Base-by-base conservation (phyloP, 2,329 filamentous ascomycete species). In the Cladosporium sp. region DNA sequence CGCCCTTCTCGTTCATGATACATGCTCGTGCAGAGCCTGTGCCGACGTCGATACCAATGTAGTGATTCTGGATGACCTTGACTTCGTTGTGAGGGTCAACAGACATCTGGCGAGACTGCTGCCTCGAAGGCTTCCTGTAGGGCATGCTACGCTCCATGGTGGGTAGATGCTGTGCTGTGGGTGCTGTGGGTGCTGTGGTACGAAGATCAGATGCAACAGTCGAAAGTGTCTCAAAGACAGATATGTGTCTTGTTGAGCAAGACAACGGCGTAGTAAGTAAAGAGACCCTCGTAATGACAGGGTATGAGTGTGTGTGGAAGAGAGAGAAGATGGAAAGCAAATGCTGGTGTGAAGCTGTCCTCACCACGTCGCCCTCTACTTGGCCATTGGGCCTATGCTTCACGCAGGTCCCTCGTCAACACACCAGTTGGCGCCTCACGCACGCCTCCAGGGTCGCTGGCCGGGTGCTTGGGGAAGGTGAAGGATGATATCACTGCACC, bases 11-110 rank as follows among this genome's bases (percentile, higher is more conserved):
- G 77, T 98, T 92, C 79, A 99, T 97, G 76, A 99, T 92, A 79
- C 95, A 98, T 63, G 95, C 95, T 76, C 95, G 88, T 46, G 94
- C 95, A 77, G 92, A 97, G 64, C 95, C 95, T 23, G 95, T 99
- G 61, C 95, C 95, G 59, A 99, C 94, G 81, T 99, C 95, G 72
- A 99, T 92, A 67, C 94, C 94, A 75, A 98, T 88, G 76, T 86
- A 89, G 74, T 89, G 85, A 72, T 87, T 84, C 69, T 83, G 77
- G 67, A 85, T 83, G 48, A 84, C 80, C 65, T 81, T 81, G 61
- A 88, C 79, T 71, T 87, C 84, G 72, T 88, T 85, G 70, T 84
- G 82, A 58, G 83, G 80, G 72, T 82, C 81, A 48, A 80, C 78
- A 16, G 79, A 82, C 77, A 83, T 78, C 70, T 82, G 80, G 64